Base-by-base conservation (phyloP, 345 rosid species). In the Conringia planisiliqua region DNA sequence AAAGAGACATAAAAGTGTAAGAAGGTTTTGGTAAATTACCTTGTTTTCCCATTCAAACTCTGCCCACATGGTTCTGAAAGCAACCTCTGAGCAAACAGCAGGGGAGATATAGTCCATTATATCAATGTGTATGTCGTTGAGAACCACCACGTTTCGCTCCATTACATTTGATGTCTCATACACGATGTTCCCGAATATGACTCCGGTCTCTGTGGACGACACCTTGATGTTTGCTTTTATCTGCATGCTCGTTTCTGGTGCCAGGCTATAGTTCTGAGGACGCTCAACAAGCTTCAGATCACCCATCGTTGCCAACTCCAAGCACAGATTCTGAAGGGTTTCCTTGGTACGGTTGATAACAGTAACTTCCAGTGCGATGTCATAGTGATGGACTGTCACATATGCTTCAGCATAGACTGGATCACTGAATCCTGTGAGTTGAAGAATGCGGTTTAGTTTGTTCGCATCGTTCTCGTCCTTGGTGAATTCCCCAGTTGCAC, bases 11-110 rank as follows among this genome's bases (percentile, higher is more conserved):
- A 17, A 12, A 39, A 29, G 17, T 7, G 26, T 42, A 5, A 24
- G 3, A 22, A 9, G 43, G 52, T 64, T 62, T 22, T 0, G 0
- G 26, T 29, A 29, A 22, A 43, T 32, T 81, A 95, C 99, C 99
- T 95, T 95, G 89, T 95, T 95, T 82, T 95, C 99, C 99, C 99
- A 95, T 83, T 92, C 99, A 78, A 95, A 95, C 78, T 95, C 99
- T 14, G 97, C 97, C 99, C 99, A 95, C 99, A 95, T 95, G 18
- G 96, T 83, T 78, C 97, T 86, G 71, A 95, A 95, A 60, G 97
- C 97, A 74, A 86, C 85, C 56, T 95, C 99, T 22, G 93, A 75
- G 70, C 98, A 92, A 68, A 82, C 86, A 10, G 97, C 97, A 17
- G 98, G 98, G 78, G 98, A 91, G 63, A 94, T 94, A 48, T 94